Evolutionary conservation across 306 rosid genomes (phyloP).

Genomic region (Sechiopsis laciniata): DNA sequence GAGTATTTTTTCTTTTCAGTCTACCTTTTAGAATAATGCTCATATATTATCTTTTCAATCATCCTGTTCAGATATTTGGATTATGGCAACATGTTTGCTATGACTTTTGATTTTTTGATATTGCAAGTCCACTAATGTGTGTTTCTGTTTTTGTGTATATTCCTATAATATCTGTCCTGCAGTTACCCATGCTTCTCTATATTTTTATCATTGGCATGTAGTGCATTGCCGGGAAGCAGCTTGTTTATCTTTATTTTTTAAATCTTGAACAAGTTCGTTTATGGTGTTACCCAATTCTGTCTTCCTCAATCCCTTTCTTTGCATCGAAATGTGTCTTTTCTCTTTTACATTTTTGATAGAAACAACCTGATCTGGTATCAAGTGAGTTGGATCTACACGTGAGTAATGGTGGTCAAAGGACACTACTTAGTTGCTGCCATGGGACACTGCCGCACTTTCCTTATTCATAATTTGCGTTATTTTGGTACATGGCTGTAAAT

Average conservation of each 20-base stretch:
- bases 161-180: background rate
- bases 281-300: background rate
- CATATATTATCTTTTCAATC: background rate
- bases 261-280: background rate
- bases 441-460: background rate
- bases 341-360: background rate
- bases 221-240: background rate
- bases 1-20: background rate
- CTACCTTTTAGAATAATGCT: background rate
- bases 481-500: background rate
- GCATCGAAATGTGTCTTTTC: background rate
- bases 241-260: background rate
- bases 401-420: background rate
- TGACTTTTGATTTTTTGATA: background rate
- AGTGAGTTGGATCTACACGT: background rate
- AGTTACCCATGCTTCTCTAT: background rate
- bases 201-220: background rate
- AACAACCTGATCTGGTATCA: background rate
- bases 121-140: background rate
- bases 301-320: background rate
- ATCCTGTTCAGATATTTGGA: constrained; percentile 3
- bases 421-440: background rate
- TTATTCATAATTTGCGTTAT: background rate
- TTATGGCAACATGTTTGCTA: background rate
- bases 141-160: background rate